Base-by-base conservation (phyloP, 1,284 basidiomycete genomes). In the Rugosomyces carneus region DNA sequence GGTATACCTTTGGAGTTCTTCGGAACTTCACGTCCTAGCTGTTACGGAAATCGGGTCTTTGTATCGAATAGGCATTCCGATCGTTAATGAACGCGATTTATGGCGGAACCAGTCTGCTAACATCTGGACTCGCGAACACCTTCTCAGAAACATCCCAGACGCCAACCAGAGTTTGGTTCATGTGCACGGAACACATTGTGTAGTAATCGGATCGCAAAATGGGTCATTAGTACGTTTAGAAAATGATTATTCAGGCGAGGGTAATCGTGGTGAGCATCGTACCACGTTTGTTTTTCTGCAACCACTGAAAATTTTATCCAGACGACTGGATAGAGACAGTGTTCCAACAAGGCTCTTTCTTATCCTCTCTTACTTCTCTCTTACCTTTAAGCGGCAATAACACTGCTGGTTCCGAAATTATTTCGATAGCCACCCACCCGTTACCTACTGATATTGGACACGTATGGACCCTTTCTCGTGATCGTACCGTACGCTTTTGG, bases 391-490 rank as follows among this genome's bases (percentile, higher is more conserved):
- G 75, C 47, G 63, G 72, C 27, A 60, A 68, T 31, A 56, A 67
- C 31, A 64, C 71, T 35, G 64, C 73, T 44, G 70, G 71, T 10
- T 69, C 75, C 15, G 76, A 82, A 50, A 80, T 88, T 37, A 68
- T 89, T 35, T 79, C 82, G 34, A 68, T 86, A 23, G 74, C 83
- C 3, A 79, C 78, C 40, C 74, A 81, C 59, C 77, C 81, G 24
- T 80, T 80, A 63, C 84, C 87, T 11, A 84, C 83, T 32, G 81
- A 89, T 56, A 71, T 84, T 47, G 75, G 74, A 9, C 73, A 87
- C 51, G 66, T 85, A 16, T 94, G 90, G 78, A 85, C 91, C 1
- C 74, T 96, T 40, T 92, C 92, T n/a, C 75, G 91, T 47, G 92
- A 96, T 67, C 78, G 85, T 46, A 85, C 84, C 44, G 70, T 96